Evolutionary conservation across 768 basidiomycete genomes (phyloP).

Genomic region (Naganishia antarctica): DNA sequence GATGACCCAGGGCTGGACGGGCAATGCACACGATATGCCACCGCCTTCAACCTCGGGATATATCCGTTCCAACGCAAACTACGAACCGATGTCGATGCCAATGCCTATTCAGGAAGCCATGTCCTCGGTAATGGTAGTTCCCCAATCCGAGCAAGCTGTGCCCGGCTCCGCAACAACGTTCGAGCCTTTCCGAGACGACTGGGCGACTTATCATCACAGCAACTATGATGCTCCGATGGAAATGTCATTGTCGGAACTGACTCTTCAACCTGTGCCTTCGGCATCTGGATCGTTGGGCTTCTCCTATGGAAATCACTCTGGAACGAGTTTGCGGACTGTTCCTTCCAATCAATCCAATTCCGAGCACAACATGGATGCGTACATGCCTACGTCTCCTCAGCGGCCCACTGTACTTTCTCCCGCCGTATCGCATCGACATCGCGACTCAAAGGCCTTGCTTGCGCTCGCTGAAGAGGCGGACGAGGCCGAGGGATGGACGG

Average conservation of each 20-base stretch:
- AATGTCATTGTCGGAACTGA: conserved; percentile 3
- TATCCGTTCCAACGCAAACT: neutral
- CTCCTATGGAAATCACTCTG: conserved; percentile 3
- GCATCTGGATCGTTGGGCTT: neutral
- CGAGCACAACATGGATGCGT: neutral
- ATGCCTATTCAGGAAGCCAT: neutral
- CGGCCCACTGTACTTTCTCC: neutral
- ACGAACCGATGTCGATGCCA: neutral
- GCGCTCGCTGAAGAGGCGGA: conserved; percentile 48
- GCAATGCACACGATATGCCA: conserved; percentile 3
- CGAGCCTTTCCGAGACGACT: conserved; percentile 12
- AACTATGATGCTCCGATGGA: neutral
- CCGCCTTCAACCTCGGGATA: neutral
- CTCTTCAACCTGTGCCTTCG: conserved; percentile 3
- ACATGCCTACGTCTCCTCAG: conserved; percentile 8
- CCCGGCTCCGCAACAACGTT: neutral
- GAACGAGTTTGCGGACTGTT: conserved; percentile 1
- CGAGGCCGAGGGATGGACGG: conserved; percentile 44
- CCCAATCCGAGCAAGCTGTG: neutral
- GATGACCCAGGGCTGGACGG: neutral
- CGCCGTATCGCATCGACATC: conserved; percentile 6
- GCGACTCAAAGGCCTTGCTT: conserved; percentile 45
- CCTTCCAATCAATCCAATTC: conserved; percentile 7
- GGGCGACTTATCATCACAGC: conserved; percentile 11
- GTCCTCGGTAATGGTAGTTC: neutral